phyloP scores from a whole-genome alignment of 208 protist genomes.

The Strigomonas culicis region DNA sequence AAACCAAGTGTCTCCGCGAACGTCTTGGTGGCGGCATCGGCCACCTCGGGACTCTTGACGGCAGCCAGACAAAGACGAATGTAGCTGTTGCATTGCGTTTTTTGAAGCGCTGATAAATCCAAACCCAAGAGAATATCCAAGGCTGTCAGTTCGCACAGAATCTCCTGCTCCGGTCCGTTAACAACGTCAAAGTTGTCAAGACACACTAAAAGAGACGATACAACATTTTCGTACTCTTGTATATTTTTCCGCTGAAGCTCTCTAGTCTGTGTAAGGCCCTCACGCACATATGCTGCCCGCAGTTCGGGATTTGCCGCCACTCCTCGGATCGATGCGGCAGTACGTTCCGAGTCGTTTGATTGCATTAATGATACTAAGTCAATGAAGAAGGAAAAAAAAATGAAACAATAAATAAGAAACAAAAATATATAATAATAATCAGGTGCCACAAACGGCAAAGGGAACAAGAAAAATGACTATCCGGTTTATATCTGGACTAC shows the following conservation, averaged over 20 bases:
- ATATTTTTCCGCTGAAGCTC: slow-evolving; percentile 66
- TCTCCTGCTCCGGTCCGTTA: slow-evolving; percentile 38
- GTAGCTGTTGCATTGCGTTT: slow-evolving; percentile 83
- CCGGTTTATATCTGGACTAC: slow-evolving; percentile 6
- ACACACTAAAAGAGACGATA: slow-evolving; percentile 60
- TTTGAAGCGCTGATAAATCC: slow-evolving; percentile 65
- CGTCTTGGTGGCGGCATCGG: slow-evolving; percentile 47
- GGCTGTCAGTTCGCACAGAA: slow-evolving; percentile 71
- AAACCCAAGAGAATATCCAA: slow-evolving; percentile 71
- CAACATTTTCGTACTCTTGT: slow-evolving; percentile 66
- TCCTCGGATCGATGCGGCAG: slow-evolving; percentile 41
- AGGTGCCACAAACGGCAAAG: neutral
- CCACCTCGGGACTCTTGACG: slow-evolving; percentile 41
- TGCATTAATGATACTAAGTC: neutral
- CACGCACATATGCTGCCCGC: slow-evolving; percentile 41
- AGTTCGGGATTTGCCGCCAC: slow-evolving; percentile 34
- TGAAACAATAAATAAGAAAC: neutral
- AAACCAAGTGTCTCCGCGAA: slow-evolving; percentile 61
- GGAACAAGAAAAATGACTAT: slow-evolving; percentile 12
- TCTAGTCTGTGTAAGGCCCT: slow-evolving; percentile 61
- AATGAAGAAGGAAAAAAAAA: slow-evolving; percentile 1
- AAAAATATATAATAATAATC: neutral
- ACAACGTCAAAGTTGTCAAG: slow-evolving; percentile 78
- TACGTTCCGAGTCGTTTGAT: slow-evolving; percentile 19
- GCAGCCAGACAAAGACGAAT: slow-evolving; percentile 59